Evolutionary conservation across 495 filamentous ascomycete species (phyloP).

Genomic region (Melanomma pulvis-pyrius): DNA sequence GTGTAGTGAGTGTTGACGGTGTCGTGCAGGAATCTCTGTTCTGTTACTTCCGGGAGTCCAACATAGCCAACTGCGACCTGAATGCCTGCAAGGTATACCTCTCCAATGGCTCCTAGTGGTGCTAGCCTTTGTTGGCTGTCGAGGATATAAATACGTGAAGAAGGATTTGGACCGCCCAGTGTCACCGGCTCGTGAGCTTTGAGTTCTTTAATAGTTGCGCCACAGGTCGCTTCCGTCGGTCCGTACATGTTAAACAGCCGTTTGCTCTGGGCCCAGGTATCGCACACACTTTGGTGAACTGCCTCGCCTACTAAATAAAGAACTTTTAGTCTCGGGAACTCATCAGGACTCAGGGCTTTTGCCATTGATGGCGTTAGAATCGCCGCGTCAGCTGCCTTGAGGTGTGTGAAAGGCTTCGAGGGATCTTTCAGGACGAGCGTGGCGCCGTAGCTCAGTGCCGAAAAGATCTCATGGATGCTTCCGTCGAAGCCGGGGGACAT

Average conservation of each 20-base stretch:
- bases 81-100: conserved; percentile 46
- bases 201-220: conserved; percentile 34
- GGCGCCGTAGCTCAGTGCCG: conserved; percentile 46
- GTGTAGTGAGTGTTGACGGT: conserved; percentile 51
- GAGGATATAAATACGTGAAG: conserved; percentile 44
- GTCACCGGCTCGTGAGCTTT: conserved; percentile 35
- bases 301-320: conserved; percentile 45
- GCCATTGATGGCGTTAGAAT: conserved; percentile 45
- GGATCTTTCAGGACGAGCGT: conserved; percentile 34
- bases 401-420: conserved; percentile 36
- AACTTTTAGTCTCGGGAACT: conserved; percentile 37
- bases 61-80: conserved; percentile 47
- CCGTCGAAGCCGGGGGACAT: conserved; percentile 53
- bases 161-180: conserved; percentile 41
- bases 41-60: conserved; percentile 34
- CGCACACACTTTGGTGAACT: conserved; percentile 37
- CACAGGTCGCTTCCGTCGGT: conserved; percentile 44
- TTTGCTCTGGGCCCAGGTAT: conserved; percentile 39
- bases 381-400: conserved; percentile 33
- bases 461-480: conserved; percentile 49
- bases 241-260: conserved; percentile 46
- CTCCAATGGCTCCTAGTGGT: conserved; percentile 42
- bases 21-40: conserved; percentile 39
- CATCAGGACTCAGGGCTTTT: conserved; percentile 25
- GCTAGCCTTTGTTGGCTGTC: conserved; percentile 18